These are phyloP conservation scores for Marchantia paleacea DNA, from an alignment of 225 moss, liverwort and hornwort genomes.

Conservation along the genomic window DNA sequence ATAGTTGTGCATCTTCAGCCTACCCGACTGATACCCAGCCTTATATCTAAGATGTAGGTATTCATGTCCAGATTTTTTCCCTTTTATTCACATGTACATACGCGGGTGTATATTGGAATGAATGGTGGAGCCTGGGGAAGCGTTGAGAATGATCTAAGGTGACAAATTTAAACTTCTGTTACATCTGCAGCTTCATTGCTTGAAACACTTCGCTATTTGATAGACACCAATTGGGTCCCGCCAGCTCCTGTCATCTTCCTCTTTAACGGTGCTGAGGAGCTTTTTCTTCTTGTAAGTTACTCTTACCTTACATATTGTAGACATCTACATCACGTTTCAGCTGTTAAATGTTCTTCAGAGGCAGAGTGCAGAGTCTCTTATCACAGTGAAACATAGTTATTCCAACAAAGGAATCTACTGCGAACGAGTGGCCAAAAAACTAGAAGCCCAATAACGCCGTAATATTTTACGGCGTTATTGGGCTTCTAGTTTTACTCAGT, in stretches of 20 bases:
- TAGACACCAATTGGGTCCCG: slow-evolving; percentile 86
- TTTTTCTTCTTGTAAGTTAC: slow-evolving; percentile 61
- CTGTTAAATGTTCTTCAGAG: background rate
- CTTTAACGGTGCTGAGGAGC: slow-evolving; percentile 93
- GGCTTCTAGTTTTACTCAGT: too few relatives aligned
- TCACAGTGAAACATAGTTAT: too few relatives aligned
- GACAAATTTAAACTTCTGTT: background rate
- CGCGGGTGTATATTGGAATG: background rate
- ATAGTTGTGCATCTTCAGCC: background rate
- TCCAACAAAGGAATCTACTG: too few relatives aligned
- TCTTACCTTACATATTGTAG: background rate
- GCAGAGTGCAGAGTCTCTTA: background rate
- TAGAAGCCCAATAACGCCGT: too few relatives aligned
- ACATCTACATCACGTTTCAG: background rate
- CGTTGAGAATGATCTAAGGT: background rate
- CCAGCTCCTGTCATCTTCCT: slow-evolving; percentile 88
- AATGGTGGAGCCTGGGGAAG: background rate
- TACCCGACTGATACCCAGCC: too few relatives aligned
- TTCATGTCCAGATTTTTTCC: too few relatives aligned
- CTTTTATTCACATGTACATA: too few relatives aligned
- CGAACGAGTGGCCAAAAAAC: too few relatives aligned
- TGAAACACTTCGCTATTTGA: slow-evolving; percentile 76
- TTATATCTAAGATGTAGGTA: too few relatives aligned
- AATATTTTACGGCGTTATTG: too few relatives aligned
- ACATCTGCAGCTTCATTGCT: slow-evolving; percentile 65